Evolutionary conservation across 2,329 filamentous ascomycete species (phyloP).

Genomic region (Colletotrichum sublineola): DNA sequence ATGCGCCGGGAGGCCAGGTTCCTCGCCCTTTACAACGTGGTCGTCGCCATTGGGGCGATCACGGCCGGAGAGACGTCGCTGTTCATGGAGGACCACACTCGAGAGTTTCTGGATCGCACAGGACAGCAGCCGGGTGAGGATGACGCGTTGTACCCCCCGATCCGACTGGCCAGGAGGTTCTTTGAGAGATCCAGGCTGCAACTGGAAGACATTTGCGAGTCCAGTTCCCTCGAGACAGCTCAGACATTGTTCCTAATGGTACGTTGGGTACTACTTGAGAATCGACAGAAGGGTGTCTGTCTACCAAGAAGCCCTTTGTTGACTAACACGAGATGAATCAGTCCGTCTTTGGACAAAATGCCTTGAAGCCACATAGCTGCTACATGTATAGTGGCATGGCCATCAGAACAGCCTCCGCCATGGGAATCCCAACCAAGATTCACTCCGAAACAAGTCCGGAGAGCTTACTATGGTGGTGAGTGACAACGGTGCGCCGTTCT

Average conservation of each 20-base stretch:
- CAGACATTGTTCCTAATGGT: slow-evolving; percentile 43
- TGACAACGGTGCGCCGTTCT: neutral
- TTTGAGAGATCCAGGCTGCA: slow-evolving; percentile 40
- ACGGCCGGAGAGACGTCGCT: slow-evolving; percentile 42
- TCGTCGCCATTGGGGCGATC: slow-evolving; percentile 42
- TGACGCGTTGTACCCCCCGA: slow-evolving; percentile 38
- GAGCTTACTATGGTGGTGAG: slow-evolving; percentile 43
- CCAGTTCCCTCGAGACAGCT: slow-evolving; percentile 41
- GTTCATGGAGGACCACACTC: slow-evolving; percentile 39
- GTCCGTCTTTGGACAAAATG: slow-evolving; percentile 51
- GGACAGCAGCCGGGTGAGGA: slow-evolving; percentile 28
- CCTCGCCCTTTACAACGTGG: slow-evolving; percentile 39
- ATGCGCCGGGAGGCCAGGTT: slow-evolving; percentile 33
- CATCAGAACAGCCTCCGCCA: slow-evolving; percentile 50
- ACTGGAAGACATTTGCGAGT: slow-evolving; percentile 43
- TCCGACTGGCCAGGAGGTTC: slow-evolving; percentile 38
- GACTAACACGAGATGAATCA: slow-evolving; percentile 2
- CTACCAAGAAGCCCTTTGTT: too few relatives aligned
- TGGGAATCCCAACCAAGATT: slow-evolving; percentile 48
- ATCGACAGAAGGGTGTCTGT: too few relatives aligned
- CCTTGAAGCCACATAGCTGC: slow-evolving; percentile 51
- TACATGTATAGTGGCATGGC: slow-evolving; percentile 54
- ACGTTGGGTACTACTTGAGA: neutral
- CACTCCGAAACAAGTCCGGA: slow-evolving; percentile 38
- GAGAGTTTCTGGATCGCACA: slow-evolving; percentile 38